Percentiles rank a stretch among this genome's conserved stretches.
These are phyloP conservation scores for Trametes sp. DNA, from an alignment of 1,284 basidiomycete genomes.

Conservation along the genomic window DNA sequence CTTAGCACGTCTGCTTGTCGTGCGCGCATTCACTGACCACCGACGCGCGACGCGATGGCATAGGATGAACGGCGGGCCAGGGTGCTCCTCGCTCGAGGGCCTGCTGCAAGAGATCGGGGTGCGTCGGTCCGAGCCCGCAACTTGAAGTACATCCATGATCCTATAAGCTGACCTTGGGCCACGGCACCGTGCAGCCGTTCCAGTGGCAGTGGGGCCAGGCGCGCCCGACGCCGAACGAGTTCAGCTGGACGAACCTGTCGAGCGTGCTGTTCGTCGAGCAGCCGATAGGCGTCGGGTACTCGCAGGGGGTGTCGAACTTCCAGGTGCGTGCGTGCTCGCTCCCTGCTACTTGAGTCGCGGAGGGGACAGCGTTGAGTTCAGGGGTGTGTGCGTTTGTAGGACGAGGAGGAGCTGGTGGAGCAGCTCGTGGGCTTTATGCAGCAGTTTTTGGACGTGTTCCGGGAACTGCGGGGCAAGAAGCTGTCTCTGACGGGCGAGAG, in stretches of 20 bases:
- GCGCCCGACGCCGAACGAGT: constrained; percentile 70
- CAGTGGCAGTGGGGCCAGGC: constrained; percentile 73
- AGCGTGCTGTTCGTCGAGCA: constrained; percentile 87
- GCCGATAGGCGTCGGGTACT: constrained; percentile 85
- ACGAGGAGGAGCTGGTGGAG: constrained; percentile 71
- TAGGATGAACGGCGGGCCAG: constrained; percentile 59
- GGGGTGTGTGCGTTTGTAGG: constrained; percentile 43
- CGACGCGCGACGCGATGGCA: not conserved
- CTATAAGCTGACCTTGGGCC: no score
- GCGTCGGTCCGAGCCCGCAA: constrained; percentile 32
- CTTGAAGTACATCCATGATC: not conserved
- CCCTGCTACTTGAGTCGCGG: no score
- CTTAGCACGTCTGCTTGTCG: no score
- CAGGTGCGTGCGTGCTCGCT: constrained; percentile 45
- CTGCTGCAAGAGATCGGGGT: constrained; percentile 86
- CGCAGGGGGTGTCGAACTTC: constrained; percentile 74
- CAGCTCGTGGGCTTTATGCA: constrained; percentile 74
- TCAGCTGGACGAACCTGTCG: constrained; percentile 84
- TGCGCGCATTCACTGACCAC: no score
- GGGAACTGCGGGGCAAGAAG: constrained; percentile 73
- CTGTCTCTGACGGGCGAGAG: constrained; percentile 76
- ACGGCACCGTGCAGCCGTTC: constrained; percentile 59
- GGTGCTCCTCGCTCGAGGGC: constrained; percentile 82
- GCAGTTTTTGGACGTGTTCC: constrained; percentile 78
- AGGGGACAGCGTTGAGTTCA: no score